Base-by-base conservation (phyloP, 2,329 filamentous ascomycete species). In the Fusarium coicis region DNA sequence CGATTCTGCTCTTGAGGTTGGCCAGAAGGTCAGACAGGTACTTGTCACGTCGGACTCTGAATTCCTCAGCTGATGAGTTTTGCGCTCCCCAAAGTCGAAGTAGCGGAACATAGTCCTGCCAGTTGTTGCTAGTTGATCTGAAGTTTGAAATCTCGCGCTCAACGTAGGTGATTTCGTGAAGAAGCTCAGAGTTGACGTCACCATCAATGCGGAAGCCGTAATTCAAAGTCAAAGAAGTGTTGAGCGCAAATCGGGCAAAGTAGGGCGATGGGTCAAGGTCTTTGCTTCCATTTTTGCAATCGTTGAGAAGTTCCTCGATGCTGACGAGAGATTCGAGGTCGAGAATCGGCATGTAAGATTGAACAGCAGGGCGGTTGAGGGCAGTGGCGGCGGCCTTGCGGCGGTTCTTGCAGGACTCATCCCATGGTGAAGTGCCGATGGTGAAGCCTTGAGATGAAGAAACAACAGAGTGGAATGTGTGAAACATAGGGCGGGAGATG, bases 341-440 rank as follows among this genome's bases (percentile, higher is more conserved):
- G 56, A 96, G 90, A 74, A 95, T 93, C 0, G 93, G 93, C 89
- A 95, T 93, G 80, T 96, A 96, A 1, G 90, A 91, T 77, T 94
- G 92, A 3, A 93, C 89, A 0, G 93, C 91, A 0, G 93, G 93
- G 1, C 92, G 88, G 79, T 95, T 95, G 28, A 96, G 86, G 0
- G 93, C 93, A 9, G 93, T 94, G 8, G 92, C 93, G 3, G 93
- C 93, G 0, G 92, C 93, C 83, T 94, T 95, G 70, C 93, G 89
- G 15, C 93, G 88, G 30, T 87, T 85, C 81, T 95, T 96, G 83
- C 92, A 94, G 5, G 91, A 93, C 56, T 94, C 93, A 70, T 95
- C 93, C 92, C 93, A 96, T 0, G 93, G 93, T 0, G 93, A 95
- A 0, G 93, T 94, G 3, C 93, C 93, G 68, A 96, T 94, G 0